Evolutionary conservation across 352 stramenopile species (phyloP).

Genomic region (Pythium rishiriense): DNA sequence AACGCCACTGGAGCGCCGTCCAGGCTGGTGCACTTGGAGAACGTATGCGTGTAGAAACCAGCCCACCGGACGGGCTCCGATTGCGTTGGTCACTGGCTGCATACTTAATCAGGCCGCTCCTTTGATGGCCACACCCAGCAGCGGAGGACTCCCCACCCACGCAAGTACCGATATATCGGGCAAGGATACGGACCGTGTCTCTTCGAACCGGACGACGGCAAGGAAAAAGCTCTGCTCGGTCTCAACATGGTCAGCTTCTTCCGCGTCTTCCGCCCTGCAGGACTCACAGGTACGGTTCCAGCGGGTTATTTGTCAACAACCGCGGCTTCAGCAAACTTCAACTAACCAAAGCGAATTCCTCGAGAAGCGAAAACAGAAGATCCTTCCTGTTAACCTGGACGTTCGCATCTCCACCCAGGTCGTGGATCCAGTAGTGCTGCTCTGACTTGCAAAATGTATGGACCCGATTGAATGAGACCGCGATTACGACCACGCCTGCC

Average conservation of each 20-base stretch:
- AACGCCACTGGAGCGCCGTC: too few relatives aligned
- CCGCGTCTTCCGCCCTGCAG: too few relatives aligned
- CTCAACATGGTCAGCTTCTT: too few relatives aligned
- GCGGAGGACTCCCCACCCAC: too few relatives aligned
- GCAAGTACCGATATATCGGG: too few relatives aligned
- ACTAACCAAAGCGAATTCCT: not conserved
- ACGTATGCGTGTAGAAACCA: not conserved
- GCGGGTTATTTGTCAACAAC: not conserved
- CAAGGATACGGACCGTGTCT: not conserved
- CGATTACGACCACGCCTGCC: not conserved
- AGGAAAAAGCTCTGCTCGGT: not conserved
- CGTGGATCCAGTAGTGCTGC: not conserved
- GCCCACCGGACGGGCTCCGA: not conserved
- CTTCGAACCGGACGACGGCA: not conserved
- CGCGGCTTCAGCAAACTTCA: slow-evolving; percentile 1
- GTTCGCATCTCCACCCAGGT: not conserved
- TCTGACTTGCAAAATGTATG: not conserved
- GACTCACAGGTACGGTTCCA: not conserved
- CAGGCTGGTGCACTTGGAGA: too few relatives aligned
- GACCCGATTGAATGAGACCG: not conserved
- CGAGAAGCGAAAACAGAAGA: not conserved
- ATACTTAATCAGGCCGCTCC: not conserved
- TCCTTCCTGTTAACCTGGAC: not conserved
- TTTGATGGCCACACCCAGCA: too few relatives aligned
- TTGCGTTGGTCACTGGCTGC: not conserved